Base-by-base conservation (phyloP, 352 stramenopile genomes). In the Phytophthora citricola region DNA sequence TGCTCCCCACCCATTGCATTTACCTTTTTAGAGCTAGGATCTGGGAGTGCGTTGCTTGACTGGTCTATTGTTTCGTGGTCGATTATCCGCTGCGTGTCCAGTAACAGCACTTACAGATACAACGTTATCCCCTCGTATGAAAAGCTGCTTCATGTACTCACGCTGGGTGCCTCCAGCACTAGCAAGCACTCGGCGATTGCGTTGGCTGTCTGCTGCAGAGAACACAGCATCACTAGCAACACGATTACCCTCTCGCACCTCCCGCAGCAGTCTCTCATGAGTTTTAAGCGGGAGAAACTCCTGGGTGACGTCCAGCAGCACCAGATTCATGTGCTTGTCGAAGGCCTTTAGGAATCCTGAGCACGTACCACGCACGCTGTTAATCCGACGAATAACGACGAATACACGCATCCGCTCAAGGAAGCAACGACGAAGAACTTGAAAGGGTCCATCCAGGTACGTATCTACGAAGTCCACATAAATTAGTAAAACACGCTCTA, bases 281-380 rank as follows among this genome's bases (percentile, higher is more conserved):
- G 70, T 75, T 15, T 40, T 62, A 26, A 63, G 62, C 11, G 80
- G 50, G n/a, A 94, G 75, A 46, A 72, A 85, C 10, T 79, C 68
- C 64, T 98, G 93, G 39, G 88, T 82, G 11, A 97, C 94, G 71
- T 98, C 92, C 63, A 91, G 62, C 27, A 98, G 65, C 46, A 98
- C 87, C 39, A 98, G 57, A 73, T 98, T 98, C 76, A 97, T 90
- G 76, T 98, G 94, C 73, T 98, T 98, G 74, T 98, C 95, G 66
- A 98, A 98, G 5, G 91, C 93, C 58, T 98, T 91, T 34, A 98
- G 75, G 60, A 87, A 95, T n/a, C 94, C 95, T 0, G 77, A 89
- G 56, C 94, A 89, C n/a, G 82, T 94, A 39, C 95, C 95, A 15
- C 94, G 85, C 22, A 98, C 87, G 58, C 87, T 95, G 69, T 98